Evolutionary conservation across 495 filamentous ascomycete species (phyloP).

Genomic region (Staphylotrichum tortipilum): DNA sequence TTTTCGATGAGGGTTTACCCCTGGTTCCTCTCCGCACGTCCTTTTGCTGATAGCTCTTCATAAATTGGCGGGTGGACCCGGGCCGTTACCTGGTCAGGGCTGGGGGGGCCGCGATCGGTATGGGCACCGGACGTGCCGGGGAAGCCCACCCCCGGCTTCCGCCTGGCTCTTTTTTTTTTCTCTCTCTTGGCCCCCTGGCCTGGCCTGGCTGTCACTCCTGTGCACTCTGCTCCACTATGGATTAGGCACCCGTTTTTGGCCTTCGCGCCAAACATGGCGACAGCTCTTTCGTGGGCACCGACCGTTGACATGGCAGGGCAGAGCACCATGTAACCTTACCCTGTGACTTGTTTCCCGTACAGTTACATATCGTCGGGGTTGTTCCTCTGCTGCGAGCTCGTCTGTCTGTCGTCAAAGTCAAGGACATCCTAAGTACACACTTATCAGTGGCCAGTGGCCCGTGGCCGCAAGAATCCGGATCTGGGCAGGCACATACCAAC

Average conservation of each 20-base stretch:
- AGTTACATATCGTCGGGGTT: too few relatives aligned
- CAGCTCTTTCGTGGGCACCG: neutral
- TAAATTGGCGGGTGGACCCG: slow-evolving; percentile 1
- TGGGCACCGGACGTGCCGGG: slow-evolving; percentile 2
- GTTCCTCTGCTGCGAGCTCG: too few relatives aligned
- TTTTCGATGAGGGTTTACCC: neutral
- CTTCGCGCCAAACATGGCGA: neutral
- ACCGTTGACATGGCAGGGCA: neutral
- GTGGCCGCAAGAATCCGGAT: too few relatives aligned
- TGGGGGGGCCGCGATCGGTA: slow-evolving; percentile 3
- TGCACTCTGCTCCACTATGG: neutral
- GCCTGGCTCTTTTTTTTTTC: neutral
- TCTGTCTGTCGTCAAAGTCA: too few relatives aligned
- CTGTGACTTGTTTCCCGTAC: too few relatives aligned
- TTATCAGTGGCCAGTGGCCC: too few relatives aligned
- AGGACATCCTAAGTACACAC: too few relatives aligned
- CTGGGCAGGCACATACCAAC: too few relatives aligned
- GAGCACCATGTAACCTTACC: too few relatives aligned
- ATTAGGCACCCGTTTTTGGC: neutral
- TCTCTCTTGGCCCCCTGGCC: neutral
- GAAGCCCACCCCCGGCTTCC: slow-evolving; percentile 9
- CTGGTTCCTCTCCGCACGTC: neutral
- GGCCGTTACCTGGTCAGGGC: slow-evolving; percentile 8
- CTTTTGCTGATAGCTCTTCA: neutral
- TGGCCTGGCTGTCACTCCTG: neutral